phyloP scores from a whole-genome alignment of 768 basidiomycete species.

The Rhodotorula kratochvilovae region DNA sequence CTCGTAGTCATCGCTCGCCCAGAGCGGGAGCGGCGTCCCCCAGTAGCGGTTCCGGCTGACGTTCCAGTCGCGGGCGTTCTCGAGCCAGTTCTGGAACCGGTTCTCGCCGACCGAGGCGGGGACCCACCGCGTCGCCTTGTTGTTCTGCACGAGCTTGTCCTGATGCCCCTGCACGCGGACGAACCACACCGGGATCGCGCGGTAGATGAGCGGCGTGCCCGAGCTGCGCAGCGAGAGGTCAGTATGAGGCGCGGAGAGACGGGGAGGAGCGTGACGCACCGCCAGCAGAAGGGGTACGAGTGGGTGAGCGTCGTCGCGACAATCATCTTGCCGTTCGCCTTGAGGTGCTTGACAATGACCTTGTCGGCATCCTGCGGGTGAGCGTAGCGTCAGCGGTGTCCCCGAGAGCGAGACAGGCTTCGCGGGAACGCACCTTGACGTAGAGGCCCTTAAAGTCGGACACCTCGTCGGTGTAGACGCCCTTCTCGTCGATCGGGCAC shows the following conservation, averaged over 20 bases:
- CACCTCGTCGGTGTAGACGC: slow-evolving; percentile 81
- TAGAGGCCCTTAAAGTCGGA: slow-evolving; percentile 80
- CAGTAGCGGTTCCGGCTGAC: slow-evolving; percentile 98
- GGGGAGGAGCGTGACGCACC: slow-evolving; percentile 52
- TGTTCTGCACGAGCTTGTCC: slow-evolving; percentile 82
- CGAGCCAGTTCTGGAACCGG: slow-evolving; percentile 94
- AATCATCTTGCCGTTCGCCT: slow-evolving; percentile 78
- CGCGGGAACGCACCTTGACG: slow-evolving; percentile 65
- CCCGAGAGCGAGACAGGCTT: too few relatives aligned
- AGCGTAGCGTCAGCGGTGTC: not conserved
- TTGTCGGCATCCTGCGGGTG: slow-evolving; percentile 74
- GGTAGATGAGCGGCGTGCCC: slow-evolving; percentile 89
- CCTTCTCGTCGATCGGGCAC: slow-evolving; percentile 86
- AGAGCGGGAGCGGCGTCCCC: slow-evolving; percentile 95
- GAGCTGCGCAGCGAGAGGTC: slow-evolving; percentile 53
- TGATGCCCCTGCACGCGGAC: slow-evolving; percentile 78
- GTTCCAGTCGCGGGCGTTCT: slow-evolving; percentile 99
- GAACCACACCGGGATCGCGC: slow-evolving; percentile 94
- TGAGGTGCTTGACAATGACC: slow-evolving; percentile 83
- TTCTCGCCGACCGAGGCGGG: slow-evolving; percentile 84
- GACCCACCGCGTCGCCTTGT: slow-evolving; percentile 89
- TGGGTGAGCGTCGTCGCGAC: slow-evolving; percentile 81
- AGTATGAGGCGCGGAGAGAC: not conserved
- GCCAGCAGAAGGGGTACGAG: slow-evolving; percentile 96
- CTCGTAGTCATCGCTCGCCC: slow-evolving; percentile 86